Evolutionary conservation across 2,329 filamentous ascomycete genomes (phyloP), one percentile per base, ranked within the genome.

Genomic region (Stemphylium lycopersici): DNA sequence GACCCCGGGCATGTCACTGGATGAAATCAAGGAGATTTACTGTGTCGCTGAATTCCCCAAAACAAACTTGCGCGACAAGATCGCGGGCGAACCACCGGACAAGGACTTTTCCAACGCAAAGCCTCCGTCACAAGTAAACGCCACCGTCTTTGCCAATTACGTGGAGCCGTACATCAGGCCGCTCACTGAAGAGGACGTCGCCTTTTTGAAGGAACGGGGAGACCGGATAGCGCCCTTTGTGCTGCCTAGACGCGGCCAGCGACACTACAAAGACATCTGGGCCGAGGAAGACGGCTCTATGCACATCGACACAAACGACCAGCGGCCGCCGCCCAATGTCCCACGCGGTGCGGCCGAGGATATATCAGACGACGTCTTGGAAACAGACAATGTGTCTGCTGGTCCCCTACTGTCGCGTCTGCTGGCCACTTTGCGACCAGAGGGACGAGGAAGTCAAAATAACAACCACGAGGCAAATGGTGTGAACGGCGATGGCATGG

Each of bases 41-140:
- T 91, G 91, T 6, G 95, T 99, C 13, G 87, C 90, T 4, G 82
- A 85, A 12, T 99, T 95, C 71, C 95, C 95, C 0, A 83, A 83
- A 47, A 88, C 85, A 60, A 90, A 97, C 68, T 82, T 99, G 7
- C 83, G 87, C 53, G 88, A 97, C 69, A 81, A 95, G 63, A 96
- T 96, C 60, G 90, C 93, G 10, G 95, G 95, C 42, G 87, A 90
- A 34, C 90, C 93, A 1, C 93, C 95, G 1, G 93, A 98, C 75
- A 92, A 91, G 73, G 95, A 99, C 78, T 98, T 97, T 69, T 97
- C 91, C 72, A 96, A 87, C 71, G 89, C 91, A 31, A 99, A 98
- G 73, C 92, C 93, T 4, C 88, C 88, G 16, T 96, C 93, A 67
- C 95, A 99, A 79, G 95, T 98, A 73, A 93, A 90, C 72, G 95